Evolutionary conservation across 345 rosid species (phyloP).

Genomic region (Cochlearia excelsa): DNA sequence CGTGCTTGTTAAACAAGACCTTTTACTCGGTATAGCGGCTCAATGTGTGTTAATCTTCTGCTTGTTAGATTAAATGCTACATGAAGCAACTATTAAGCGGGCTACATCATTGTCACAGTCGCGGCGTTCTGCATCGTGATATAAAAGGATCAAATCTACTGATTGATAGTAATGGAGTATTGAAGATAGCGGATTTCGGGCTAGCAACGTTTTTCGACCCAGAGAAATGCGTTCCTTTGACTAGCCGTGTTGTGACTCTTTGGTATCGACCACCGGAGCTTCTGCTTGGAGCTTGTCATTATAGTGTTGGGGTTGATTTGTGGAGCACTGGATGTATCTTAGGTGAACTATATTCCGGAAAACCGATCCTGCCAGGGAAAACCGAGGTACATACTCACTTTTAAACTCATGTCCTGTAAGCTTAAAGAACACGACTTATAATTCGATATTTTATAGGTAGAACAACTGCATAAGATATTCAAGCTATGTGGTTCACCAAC

Average conservation of each 20-base stretch:
- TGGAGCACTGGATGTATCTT: conserved; percentile 99
- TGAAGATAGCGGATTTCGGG: conserved; percentile 98
- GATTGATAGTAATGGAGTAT: conserved; percentile 66
- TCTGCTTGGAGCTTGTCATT: conserved; percentile 79
- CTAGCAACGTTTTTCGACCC: conserved; percentile 78
- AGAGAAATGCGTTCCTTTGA: conserved; percentile 49
- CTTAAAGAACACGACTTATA: background rate
- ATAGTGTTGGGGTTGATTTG: conserved; percentile 83
- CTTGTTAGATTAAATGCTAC: conserved; percentile 79
- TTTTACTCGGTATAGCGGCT: background rate
- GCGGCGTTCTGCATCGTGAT: conserved; percentile 82
- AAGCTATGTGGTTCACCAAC: conserved; percentile 84
- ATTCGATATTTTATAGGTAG: conserved; percentile 48
- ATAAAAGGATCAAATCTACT: conserved; percentile 97
- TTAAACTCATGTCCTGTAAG: background rate
- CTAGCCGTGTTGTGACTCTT: conserved; percentile 96
- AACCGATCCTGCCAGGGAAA: conserved; percentile 89
- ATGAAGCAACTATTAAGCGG: conserved; percentile 93
- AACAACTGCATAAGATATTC: conserved; percentile 83
- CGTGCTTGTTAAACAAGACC: background rate
- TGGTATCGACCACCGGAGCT: conserved; percentile 99
- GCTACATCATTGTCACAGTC: conserved; percentile 90
- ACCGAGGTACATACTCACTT: conserved; percentile 65
- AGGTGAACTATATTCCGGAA: conserved; percentile 76
- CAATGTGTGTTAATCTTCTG: background rate